Evolutionary conservation across 116 monocot species (phyloP), one percentile per base, ranked within the genome.

Genomic region (Thalassia testudinum): DNA sequence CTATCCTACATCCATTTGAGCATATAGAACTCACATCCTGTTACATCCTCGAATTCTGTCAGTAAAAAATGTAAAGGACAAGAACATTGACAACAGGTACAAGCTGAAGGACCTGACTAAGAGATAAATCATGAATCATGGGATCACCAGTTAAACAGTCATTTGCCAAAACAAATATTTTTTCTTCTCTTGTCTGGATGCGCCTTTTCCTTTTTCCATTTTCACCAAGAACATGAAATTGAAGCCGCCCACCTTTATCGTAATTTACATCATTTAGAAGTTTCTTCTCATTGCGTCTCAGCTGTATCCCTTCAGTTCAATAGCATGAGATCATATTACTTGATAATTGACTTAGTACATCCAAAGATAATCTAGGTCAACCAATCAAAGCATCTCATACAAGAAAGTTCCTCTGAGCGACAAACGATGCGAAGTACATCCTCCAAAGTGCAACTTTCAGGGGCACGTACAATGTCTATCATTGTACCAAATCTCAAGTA

Each of bases 81-180:
- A 47, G 55, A 15, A 27, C n/a, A 26, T 47, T 18, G 23, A 47
- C 4, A 16, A 37, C 4, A 48, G 24, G 22, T 20, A 26, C 27
- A 2, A n/a, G n/a, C n/a, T 45, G 4, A 18, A 30, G 62, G 29
- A 93, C 93, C 93, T 97, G 97, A 60, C 27, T 79, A 5, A 97
- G 79, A 15, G 97, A 97, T 42, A 97, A 68, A 67, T 97, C 97
- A 63, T 79, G 90, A 47, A 82, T 53, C 28, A 59, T 53, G 21
- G 97, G 90, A 69, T 97, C 86, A 19, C 97, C 97, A 59, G 90
- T 97, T 58, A 97, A 75, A 65, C 77, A 85, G 66, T 97, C 97
- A 78, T 89, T 89, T 56, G 70, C 63, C 24, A 97, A 72, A 12
- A 97, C 64, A 75, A 89, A 97, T 60, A 97, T 79, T 54, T 97